Evolutionary conservation across 1,284 basidiomycete species (phyloP).

Genomic region (Malassezia japonica): DNA sequence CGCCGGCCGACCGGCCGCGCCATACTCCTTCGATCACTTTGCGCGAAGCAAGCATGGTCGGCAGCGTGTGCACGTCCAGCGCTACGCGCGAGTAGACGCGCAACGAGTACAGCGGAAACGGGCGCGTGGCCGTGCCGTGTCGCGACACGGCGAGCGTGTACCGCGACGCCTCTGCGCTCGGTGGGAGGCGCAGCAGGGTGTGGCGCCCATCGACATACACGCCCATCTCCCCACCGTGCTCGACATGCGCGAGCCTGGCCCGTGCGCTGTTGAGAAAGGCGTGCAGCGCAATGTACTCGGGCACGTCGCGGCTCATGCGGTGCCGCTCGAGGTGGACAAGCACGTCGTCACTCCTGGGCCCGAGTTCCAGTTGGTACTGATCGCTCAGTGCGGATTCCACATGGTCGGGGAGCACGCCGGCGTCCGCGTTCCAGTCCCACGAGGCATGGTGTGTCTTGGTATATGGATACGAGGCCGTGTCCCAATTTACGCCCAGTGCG

Average conservation of each 20-base stretch:
- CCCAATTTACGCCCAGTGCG: slow-evolving; percentile 78
- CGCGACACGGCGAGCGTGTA: slow-evolving; percentile 34
- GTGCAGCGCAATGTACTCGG: slow-evolving; percentile 16
- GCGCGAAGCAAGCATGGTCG: slow-evolving; percentile 18
- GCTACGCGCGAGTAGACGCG: slow-evolving; percentile 52
- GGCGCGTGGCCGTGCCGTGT: slow-evolving; percentile 25
- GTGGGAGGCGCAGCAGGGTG: slow-evolving; percentile 54
- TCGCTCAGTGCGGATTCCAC: slow-evolving; percentile 4
- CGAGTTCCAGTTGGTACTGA: slow-evolving; percentile 26
- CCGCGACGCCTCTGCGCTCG: background rate
- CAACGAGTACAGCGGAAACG: slow-evolving; percentile 52
- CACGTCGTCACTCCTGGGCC: background rate
- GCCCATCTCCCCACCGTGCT: slow-evolving; percentile 46
- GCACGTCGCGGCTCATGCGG: background rate
- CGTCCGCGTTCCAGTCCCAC: slow-evolving; percentile 23
- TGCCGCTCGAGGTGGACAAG: slow-evolving; percentile 13
- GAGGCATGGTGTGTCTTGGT: slow-evolving; percentile 61
- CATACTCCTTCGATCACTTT: slow-evolving; percentile 49
- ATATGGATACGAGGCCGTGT: slow-evolving; percentile 59
- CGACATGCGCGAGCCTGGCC: slow-evolving; percentile 2
- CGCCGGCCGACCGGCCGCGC: slow-evolving; percentile 66
- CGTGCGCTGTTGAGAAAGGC: slow-evolving; percentile 5
- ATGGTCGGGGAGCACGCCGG: background rate
- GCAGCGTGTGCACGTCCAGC: slow-evolving; percentile 20
- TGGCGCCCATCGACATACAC: slow-evolving; percentile 69